Conservation (phyloP, 2,329 filamentous ascomycete genomes). For the Alternaria triticimaculans region DNA sequence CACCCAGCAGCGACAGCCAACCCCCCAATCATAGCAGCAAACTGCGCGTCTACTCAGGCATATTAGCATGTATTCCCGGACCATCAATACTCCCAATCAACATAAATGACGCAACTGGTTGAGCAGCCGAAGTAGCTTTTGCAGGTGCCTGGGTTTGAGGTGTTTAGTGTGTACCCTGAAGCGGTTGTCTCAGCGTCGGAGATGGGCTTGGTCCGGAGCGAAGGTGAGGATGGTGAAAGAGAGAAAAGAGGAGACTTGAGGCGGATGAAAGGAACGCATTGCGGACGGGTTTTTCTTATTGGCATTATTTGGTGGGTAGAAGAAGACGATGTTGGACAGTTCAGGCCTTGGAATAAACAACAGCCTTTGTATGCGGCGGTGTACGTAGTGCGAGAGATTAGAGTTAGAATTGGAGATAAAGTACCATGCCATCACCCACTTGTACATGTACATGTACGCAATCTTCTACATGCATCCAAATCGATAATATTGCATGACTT, state of each 20-base stretch:
- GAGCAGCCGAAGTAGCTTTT: not conserved
- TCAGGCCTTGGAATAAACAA: not conserved
- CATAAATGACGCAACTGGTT: not conserved
- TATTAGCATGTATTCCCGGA: not conserved
- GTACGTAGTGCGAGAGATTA: not conserved
- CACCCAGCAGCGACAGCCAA: not conserved
- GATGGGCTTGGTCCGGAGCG: not conserved
- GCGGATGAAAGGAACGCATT: not conserved
- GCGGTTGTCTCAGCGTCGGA: not conserved
- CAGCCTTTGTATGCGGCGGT: not conserved
- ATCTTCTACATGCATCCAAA: not conserved
- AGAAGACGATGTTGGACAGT: not conserved
- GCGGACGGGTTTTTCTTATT: not conserved
- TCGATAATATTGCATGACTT: not conserved
- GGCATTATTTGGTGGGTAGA: not conserved
- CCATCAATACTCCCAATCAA: not conserved
- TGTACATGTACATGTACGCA: not conserved
- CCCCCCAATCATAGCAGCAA: not conserved
- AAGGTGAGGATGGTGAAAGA: not conserved
- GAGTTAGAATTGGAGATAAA: not conserved
- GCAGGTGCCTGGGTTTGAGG: not conserved
- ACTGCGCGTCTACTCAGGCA: not conserved
- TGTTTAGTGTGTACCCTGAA: not conserved
- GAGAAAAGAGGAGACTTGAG: not conserved
- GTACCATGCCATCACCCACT: not conserved